phyloP scores from a whole-genome alignment of 257 asterid genomes.

The Petunia secreta region DNA sequence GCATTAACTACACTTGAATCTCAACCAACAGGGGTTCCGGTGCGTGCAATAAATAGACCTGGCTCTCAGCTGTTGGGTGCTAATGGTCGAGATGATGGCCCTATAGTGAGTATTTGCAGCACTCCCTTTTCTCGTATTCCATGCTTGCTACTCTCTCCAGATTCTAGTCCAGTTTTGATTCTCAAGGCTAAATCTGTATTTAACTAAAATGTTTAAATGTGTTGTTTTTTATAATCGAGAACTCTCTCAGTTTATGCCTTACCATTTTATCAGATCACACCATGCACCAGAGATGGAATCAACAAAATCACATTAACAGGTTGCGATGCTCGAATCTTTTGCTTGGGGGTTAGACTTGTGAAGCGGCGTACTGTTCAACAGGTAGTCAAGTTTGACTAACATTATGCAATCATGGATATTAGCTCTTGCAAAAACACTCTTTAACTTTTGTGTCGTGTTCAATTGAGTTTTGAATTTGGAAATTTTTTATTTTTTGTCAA shows the following conservation, averaged over 20 bases:
- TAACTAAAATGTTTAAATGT: not conserved
- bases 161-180: too few relatives aligned
- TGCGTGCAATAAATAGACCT: constrained; percentile 90
- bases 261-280: constrained; percentile 72
- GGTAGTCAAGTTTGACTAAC: constrained; percentile 44
- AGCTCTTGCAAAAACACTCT: not conserved
- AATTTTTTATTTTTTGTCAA: not conserved
- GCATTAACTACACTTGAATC: constrained; percentile 29
- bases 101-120: constrained; percentile 63
- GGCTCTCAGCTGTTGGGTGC: constrained; percentile 88
- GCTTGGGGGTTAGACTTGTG: constrained; percentile 92
- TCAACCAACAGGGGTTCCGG: constrained; percentile 67
- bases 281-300: constrained; percentile 89
- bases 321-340: constrained; percentile 87
- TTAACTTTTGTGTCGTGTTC: not conserved
- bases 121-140: not conserved
- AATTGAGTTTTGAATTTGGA: not conserved
- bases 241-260: constrained; percentile 37
- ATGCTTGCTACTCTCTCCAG: not conserved
- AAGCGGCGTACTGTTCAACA: constrained; percentile 82
- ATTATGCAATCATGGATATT: not conserved
- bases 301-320: constrained; percentile 85
- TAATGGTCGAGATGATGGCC: constrained; percentile 99
- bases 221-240: constrained; percentile 3
- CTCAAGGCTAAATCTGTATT: too few relatives aligned